Percentiles rank a stretch among this genome's conserved stretches.
These are phyloP conservation scores for Beauveria rudraprayagi DNA, from an alignment of 2,329 filamentous ascomycete genomes.

Conservation along the genomic window DNA sequence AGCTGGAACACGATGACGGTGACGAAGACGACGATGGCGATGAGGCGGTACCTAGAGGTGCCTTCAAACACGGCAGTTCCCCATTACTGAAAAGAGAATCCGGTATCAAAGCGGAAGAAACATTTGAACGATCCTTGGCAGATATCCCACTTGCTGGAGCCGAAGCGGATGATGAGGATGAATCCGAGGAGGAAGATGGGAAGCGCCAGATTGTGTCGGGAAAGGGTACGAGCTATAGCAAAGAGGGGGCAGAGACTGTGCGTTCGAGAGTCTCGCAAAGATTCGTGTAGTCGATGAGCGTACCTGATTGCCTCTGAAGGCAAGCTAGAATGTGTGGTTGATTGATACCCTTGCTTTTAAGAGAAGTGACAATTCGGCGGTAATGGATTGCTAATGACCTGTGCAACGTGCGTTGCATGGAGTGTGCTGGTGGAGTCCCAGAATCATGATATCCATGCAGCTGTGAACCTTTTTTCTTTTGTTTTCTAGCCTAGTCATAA, in stretches of 20 bases:
- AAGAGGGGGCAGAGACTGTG: slow-evolving; percentile 3
- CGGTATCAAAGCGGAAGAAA: slow-evolving; percentile 15
- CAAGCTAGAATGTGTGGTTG: neutral
- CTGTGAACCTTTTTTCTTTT: neutral
- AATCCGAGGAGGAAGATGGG: slow-evolving; percentile 13
- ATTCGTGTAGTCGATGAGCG: neutral
- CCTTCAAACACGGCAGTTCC: slow-evolving; percentile 25
- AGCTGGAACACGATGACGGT: slow-evolving; percentile 19
- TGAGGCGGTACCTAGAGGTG: slow-evolving; percentile 29
- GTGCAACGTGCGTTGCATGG: neutral
- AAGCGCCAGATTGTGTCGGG: neutral
- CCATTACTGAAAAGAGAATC: slow-evolving; percentile 28
- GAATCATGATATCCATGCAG: no score
- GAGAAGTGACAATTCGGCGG: neutral
- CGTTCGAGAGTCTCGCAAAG: neutral
- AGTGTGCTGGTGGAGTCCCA: no score
- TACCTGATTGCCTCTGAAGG: neutral
- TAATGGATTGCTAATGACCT: neutral
- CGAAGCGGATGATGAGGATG: slow-evolving; percentile 40
- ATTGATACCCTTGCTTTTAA: slow-evolving; percentile 6
- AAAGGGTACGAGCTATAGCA: slow-evolving; percentile 4
- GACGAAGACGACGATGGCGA: slow-evolving; percentile 30
- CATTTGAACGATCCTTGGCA: slow-evolving; percentile 20
- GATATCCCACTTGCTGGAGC: slow-evolving; percentile 27
- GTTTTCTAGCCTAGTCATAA: no score